These are phyloP conservation scores for Coniferiporia sulphurascens DNA, from an alignment of 1,284 basidiomycete species.

Conservation along the genomic window DNA sequence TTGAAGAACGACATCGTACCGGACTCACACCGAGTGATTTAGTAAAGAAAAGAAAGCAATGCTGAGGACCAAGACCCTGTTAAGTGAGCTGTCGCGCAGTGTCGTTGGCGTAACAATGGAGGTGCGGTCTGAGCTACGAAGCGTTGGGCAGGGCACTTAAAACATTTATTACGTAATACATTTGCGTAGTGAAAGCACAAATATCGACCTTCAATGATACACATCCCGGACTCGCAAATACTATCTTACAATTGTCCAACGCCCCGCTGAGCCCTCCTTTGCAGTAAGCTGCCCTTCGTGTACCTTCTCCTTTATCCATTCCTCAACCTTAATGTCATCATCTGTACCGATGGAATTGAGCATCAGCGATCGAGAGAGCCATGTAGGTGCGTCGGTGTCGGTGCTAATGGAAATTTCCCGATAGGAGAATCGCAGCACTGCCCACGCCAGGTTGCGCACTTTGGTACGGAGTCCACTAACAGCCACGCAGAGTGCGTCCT, in stretches of 20 bases:
- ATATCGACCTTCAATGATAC: too few species aligned
- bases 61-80: background rate
- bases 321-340: background rate
- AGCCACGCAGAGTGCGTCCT: background rate
- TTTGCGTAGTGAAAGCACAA: too few species aligned
- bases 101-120: background rate
- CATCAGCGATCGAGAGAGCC: conserved; percentile 3
- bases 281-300: conserved; percentile 2
- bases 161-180: background rate
- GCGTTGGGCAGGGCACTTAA: too few species aligned
- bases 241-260: conserved; percentile 3
- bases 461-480: background rate
- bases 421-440: conserved; percentile 9
- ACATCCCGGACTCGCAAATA: background rate
- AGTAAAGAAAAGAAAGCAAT: background rate
- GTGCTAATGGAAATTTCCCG: conserved; percentile 3
- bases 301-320: conserved; percentile 5
- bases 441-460: conserved; percentile 1
- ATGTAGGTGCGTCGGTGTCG: conserved; percentile 1
- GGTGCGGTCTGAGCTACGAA: too few species aligned
- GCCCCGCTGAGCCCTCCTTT: conserved; percentile 10
- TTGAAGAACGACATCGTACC: conserved; percentile 16
- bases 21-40: background rate
- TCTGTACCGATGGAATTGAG: background rate
- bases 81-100: background rate